Evolutionary conservation across 2,329 filamentous ascomycete species (phyloP), one percentile per base, ranked within the genome.

Genomic region (Ophiostoma australiae): DNA sequence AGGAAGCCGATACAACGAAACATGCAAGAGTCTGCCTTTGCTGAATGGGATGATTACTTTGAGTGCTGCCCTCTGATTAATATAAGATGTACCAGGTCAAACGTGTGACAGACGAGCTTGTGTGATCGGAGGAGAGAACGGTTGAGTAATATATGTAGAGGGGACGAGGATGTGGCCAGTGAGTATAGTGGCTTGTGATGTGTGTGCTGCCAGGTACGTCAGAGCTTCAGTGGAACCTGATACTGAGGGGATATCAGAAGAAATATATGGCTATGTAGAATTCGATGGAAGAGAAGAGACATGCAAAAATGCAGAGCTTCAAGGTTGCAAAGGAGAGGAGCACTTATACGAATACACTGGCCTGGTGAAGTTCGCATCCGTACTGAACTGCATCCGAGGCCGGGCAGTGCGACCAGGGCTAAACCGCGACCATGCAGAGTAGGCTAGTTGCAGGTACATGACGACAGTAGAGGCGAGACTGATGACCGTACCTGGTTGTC

Each of bases 191-290:
- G 13, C 27, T 27, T 63, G 58, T 63, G 27, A 33, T 31, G 15
- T 33, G 27, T 63, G 58, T 63, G 58, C 15, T 63, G 58, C 23
- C 58, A 63, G 33, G 58, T 63, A 33, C 27, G 58, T 63, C 58
- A 63, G 58, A 63, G 55, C 27, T 61, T 11, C 23, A 63, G 58
- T 63, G 58, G 20, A 63, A 33, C 58, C 58, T 63, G 58, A 20
- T 63, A 31, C 23, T 23, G 11, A 23, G 52, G 27, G 8, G n/a
- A 27, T 27, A n/a, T 48, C 6, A 17, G 20, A n/a, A 20, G 17
- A n/a, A 48, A n/a, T 8, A 48, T 48, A 7, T n/a, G 17, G 11
- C 20, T 48, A 7, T 20, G 44, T n/a, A 17, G 41, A 44, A 48
- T 48, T 48, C 23, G 7, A 20, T n/a, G 17, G 33, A 66, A 20